Evolutionary conservation across 2,329 filamentous ascomycete species (phyloP).

Genomic region (Ceratocystis colombiana): DNA sequence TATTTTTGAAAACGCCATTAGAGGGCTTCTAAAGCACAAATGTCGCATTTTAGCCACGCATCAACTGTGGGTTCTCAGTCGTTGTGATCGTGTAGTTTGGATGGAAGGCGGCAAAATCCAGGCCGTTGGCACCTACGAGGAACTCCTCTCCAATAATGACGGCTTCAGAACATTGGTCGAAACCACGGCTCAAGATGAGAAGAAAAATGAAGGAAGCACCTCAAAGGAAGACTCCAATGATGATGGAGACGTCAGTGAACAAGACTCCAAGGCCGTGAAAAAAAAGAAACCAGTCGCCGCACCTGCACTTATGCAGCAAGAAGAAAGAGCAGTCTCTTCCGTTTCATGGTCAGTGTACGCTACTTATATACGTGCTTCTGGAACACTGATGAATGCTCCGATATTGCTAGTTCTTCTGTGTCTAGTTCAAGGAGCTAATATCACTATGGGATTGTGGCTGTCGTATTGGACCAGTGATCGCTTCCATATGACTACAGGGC

Average conservation of each 20-base stretch:
- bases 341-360: slow-evolving; percentile 73
- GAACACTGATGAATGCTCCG: slow-evolving; percentile 57
- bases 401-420: slow-evolving; percentile 54
- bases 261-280: slow-evolving; percentile 34
- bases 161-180: slow-evolving; percentile 78
- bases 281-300: slow-evolving; percentile 44
- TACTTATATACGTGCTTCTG: slow-evolving; percentile 67
- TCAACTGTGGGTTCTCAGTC: slow-evolving; percentile 82
- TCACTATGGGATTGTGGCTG: slow-evolving; percentile 81
- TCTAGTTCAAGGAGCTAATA: slow-evolving; percentile 71
- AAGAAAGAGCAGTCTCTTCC: slow-evolving; percentile 60
- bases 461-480: slow-evolving; percentile 85
- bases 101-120: slow-evolving; percentile 79
- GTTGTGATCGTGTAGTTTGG: slow-evolving; percentile 86
- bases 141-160: slow-evolving; percentile 69
- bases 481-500: slow-evolving; percentile 54
- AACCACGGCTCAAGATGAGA: slow-evolving; percentile 62
- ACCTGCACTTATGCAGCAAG: slow-evolving; percentile 55
- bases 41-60: slow-evolving; percentile 88
- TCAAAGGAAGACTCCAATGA: slow-evolving; percentile 39
- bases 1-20: slow-evolving; percentile 89
- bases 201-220: slow-evolving; percentile 43
- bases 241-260: slow-evolving; percentile 36
- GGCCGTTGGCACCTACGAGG: slow-evolving; percentile 79
- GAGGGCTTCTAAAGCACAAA: slow-evolving; percentile 78